A percentile compares a stretch with the other conserved stretches of the same genome.
phyloP scores from a whole-genome alignment of 345 rosid genomes.

The Arabis alpina region DNA sequence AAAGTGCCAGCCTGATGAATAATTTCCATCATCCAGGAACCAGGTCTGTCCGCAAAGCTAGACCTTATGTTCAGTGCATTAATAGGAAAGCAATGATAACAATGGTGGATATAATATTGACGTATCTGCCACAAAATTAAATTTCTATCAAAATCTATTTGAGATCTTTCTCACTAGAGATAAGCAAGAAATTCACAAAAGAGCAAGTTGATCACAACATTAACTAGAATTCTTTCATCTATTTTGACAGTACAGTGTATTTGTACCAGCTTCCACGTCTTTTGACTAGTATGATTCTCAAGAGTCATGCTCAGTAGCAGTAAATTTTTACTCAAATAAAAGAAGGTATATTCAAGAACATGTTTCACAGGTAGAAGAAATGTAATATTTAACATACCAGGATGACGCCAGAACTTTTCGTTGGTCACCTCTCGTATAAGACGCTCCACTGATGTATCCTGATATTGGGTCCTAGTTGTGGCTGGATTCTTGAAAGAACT shows the following conservation, averaged over 20 bases:
- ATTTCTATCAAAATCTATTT: too few relatives aligned
- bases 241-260: conserved; percentile 38
- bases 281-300: too few relatives aligned
- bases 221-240: conserved; percentile 31
- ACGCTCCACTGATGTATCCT: conserved; percentile 99
- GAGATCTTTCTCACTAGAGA: too few relatives aligned
- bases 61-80: too few relatives aligned
- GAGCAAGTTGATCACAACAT: too few relatives aligned
- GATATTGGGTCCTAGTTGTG: conserved; percentile 55
- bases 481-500: conserved; percentile 64
- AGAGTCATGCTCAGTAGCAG: too few relatives aligned
- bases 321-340: conserved; percentile 11
- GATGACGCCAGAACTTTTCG: conserved; percentile 89
- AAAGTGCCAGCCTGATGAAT: conserved; percentile 9
- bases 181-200: too few relatives aligned
- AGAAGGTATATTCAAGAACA: conserved; percentile 35
- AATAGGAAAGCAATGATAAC: too few relatives aligned
- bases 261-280: too few relatives aligned
- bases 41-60: too few relatives aligned
- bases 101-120: too few relatives aligned
- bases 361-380: conserved; percentile 28
- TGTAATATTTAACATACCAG: conserved; percentile 41
- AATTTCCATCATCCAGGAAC: neutral
- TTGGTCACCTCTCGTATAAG: conserved; percentile 95
- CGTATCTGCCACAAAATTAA: too few relatives aligned